Percentiles rank a stretch among this genome's conserved stretches.
Conservation (phyloP, 2,329 filamentous ascomycete genomes). For the Beauveria asiatica region DNA sequence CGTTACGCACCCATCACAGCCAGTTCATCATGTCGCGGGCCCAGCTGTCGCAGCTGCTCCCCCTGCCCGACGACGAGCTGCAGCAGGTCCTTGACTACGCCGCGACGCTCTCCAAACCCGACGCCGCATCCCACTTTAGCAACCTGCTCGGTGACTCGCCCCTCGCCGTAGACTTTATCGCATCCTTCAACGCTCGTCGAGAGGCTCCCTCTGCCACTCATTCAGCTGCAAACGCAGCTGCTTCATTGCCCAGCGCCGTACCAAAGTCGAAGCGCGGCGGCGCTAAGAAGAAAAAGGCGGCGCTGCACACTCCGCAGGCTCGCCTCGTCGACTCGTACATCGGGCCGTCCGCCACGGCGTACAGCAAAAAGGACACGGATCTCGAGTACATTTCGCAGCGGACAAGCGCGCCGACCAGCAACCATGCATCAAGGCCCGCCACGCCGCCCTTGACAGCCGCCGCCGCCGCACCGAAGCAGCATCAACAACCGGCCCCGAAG, state of each 20-base stretch:
- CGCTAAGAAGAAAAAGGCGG: conserved; percentile 48
- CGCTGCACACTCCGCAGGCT: conserved; percentile 55
- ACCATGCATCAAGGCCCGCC: conserved; percentile 28
- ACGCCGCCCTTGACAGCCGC: conserved; percentile 19
- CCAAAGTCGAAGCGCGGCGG: conserved; percentile 41
- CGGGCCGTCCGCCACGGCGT: conserved; percentile 58
- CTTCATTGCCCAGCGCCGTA: conserved; percentile 23
- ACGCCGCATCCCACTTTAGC: conserved; percentile 75
- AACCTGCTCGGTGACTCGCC: conserved; percentile 83
- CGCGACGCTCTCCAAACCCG: conserved; percentile 63
- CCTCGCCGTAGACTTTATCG: conserved; percentile 66
- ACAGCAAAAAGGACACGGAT: conserved; percentile 63
- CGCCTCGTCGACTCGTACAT: conserved; percentile 52
- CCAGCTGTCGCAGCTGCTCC: conserved; percentile 71
- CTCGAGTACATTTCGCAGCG: conserved; percentile 62
- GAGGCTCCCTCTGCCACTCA: conserved; percentile 26
- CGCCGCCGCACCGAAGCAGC: neutral
- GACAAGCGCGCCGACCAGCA: conserved; percentile 31
- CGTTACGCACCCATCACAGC: neutral
- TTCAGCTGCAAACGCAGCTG: conserved; percentile 17
- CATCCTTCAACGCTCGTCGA: conserved; percentile 67
- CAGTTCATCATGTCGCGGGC: conserved; percentile 42
- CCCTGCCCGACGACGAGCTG: conserved; percentile 76
- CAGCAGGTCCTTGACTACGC: conserved; percentile 80
- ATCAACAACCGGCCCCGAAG: conserved; percentile 31